A percentile compares a stretch with the other conserved stretches of the same genome.
These are phyloP conservation scores for Ambrosia hybrid DNA, from an alignment of 140 eudicot genomes.

Conservation along the genomic window DNA sequence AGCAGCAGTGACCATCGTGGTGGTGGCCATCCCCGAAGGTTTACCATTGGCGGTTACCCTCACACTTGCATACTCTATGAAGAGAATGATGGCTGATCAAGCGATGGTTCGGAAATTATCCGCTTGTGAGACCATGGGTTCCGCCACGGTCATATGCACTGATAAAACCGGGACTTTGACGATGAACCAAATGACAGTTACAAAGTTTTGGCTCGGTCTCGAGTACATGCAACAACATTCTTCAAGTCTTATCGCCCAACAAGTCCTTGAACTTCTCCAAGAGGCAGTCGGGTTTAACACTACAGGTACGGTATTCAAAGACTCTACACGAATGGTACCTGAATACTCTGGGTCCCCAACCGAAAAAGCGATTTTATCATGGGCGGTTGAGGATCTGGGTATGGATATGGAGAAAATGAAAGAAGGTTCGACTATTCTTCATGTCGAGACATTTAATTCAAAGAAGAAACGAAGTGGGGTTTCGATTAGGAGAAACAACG, in stretches of 20 bases:
- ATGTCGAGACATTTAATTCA: constrained; percentile 80
- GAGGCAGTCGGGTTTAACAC: constrained; percentile 84
- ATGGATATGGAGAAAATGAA: constrained; percentile 73
- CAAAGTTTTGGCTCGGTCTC: constrained; percentile 67
- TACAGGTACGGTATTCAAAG: constrained; percentile 59
- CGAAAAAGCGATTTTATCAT: constrained; percentile 80
- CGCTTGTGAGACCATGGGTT: constrained; percentile 96
- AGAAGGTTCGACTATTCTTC: constrained; percentile 44
- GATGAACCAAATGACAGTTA: constrained; percentile 76
- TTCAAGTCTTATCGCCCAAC: constrained; percentile 14
- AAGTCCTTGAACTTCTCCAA: constrained; percentile 45
- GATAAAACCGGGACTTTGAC: constrained; percentile 92
- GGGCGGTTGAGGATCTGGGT: constrained; percentile 70
- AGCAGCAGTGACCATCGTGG: constrained; percentile 88
- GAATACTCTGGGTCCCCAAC: constrained; percentile 89
- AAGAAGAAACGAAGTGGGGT: constrained; percentile 77
- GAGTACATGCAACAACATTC: constrained; percentile 28
- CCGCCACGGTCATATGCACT: constrained; percentile 91
- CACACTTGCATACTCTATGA: constrained; percentile 93
- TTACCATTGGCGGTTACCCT: constrained; percentile 91
- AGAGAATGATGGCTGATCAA: constrained; percentile 93
- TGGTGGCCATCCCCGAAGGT: constrained; percentile 95
- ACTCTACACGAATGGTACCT: constrained; percentile 22
- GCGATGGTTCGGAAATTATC: constrained; percentile 96
- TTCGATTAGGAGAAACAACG: constrained; percentile 34